These are phyloP conservation scores for Penicillium dipodomyicola DNA, from an alignment of 495 filamentous ascomycete species.

Conservation along the genomic window DNA sequence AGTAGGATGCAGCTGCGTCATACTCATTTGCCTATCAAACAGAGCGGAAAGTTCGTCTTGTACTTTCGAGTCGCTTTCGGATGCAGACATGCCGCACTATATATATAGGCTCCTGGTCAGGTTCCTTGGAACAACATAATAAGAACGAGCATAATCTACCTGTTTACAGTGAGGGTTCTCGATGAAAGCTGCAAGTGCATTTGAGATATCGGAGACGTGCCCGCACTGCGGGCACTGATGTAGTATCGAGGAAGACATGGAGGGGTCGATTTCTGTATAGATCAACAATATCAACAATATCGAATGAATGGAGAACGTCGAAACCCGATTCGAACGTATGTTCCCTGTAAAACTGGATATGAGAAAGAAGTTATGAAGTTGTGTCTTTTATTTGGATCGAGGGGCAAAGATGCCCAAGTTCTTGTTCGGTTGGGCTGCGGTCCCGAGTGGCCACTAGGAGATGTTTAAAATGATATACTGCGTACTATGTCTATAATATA, in stretches of 20 bases:
- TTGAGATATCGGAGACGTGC: conserved; percentile 36
- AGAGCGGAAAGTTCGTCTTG: conserved; percentile 68
- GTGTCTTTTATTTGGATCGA: neutral
- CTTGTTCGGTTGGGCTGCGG: conserved; percentile 9
- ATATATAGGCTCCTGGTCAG: conserved; percentile 9
- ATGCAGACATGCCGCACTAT: conserved; percentile 41
- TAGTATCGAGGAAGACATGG: conserved; percentile 38
- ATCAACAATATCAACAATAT: neutral
- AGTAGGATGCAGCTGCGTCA: conserved; percentile 19
- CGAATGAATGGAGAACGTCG: neutral
- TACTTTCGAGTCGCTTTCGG: conserved; percentile 46
- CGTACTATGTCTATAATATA: neutral
- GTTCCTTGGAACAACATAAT: neutral
- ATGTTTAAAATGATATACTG: neutral
- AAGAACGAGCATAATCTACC: conserved; percentile 25
- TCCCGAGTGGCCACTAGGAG: neutral
- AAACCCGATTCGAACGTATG: neutral
- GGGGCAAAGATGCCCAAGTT: conserved; percentile 13
- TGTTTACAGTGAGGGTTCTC: conserved; percentile 39
- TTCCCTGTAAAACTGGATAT: neutral
- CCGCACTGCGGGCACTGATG: conserved; percentile 41
- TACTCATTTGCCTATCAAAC: conserved; percentile 61
- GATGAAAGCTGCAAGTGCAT: conserved; percentile 31
- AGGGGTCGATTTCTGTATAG: conserved; percentile 1
- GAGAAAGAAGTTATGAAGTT: neutral